Percentiles rank a stretch among this genome's conserved stretches.
These are phyloP conservation scores for Symbiodinium natans DNA, from an alignment of 73 alveolate genomes.

Conservation along the genomic window DNA sequence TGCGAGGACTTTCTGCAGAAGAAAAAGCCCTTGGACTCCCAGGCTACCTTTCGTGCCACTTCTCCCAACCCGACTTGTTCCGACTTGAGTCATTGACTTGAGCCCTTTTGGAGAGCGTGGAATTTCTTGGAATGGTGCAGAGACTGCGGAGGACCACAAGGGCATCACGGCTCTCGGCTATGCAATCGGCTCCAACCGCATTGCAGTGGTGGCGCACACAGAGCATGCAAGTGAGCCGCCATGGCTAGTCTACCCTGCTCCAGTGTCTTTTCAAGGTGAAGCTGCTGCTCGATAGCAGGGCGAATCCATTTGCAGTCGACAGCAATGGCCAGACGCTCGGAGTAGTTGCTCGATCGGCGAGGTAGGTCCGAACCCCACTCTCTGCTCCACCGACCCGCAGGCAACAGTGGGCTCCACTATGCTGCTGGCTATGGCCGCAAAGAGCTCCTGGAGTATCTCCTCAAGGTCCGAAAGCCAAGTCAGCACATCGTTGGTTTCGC, in stretches of 20 bases:
- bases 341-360: not conserved
- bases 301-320: constrained; percentile 87
- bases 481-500: too few species aligned
- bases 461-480: constrained; percentile 1
- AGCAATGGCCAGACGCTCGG: constrained; percentile 9
- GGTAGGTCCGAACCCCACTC: not conserved
- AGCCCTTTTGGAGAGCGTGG: too few species aligned
- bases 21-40: constrained; percentile 80
- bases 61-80: not conserved
- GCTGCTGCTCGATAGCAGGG: constrained; percentile 65
- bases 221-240: not conserved
- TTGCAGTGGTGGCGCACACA: constrained; percentile 66
- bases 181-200: constrained; percentile 90
- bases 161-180: constrained; percentile 92
- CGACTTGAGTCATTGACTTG: not conserved
- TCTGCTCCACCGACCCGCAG: not conserved
- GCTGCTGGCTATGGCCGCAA: constrained; percentile 93
- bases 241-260: too few species aligned
- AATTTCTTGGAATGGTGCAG: not conserved
- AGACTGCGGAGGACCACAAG: constrained; percentile 68
- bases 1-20: constrained; percentile 77
- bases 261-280: constrained; percentile 82
- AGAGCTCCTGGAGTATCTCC: constrained; percentile 67
- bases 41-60: not conserved
- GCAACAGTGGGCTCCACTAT: constrained; percentile 91